phyloP scores from a whole-genome alignment of 1,139 yeast genomes.

The Candida pseudoviswanathii region DNA sequence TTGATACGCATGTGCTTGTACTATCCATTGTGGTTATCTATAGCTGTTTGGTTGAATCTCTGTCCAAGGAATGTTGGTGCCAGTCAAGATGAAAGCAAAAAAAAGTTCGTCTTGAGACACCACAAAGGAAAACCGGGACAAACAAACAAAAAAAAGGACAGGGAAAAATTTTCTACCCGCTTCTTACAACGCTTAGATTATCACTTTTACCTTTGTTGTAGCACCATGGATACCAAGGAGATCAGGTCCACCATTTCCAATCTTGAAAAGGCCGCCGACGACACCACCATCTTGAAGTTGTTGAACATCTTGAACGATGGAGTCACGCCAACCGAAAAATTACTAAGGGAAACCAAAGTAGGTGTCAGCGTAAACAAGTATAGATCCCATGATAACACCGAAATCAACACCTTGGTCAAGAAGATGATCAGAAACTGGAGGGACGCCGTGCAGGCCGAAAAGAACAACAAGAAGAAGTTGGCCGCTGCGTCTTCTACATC shows the following conservation, averaged over 20 bases:
- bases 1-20: constrained; percentile 31
- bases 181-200: background rate
- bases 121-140: background rate
- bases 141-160: constrained; percentile 1
- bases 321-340: constrained; percentile 80
- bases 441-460: constrained; percentile 80
- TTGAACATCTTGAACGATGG: constrained; percentile 68
- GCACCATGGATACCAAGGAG: constrained; percentile 68
- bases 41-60: background rate
- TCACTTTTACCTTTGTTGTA: background rate
- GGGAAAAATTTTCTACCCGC: background rate
- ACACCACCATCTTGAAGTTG: constrained; percentile 66
- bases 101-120: background rate
- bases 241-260: constrained; percentile 68
- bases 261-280: constrained; percentile 75
- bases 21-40: constrained; percentile 18
- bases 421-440: constrained; percentile 87
- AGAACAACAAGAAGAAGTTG: constrained; percentile 46
- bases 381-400: constrained; percentile 66
- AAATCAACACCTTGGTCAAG: constrained; percentile 72
- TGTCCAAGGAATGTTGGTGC: background rate
- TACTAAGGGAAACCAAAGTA: constrained; percentile 91
- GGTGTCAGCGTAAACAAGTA: constrained; percentile 95
- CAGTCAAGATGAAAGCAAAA: background rate
- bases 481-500: constrained; percentile 5